phyloP scores from a whole-genome alignment of 179 eudicot species.

The Spinacia oleracea region DNA sequence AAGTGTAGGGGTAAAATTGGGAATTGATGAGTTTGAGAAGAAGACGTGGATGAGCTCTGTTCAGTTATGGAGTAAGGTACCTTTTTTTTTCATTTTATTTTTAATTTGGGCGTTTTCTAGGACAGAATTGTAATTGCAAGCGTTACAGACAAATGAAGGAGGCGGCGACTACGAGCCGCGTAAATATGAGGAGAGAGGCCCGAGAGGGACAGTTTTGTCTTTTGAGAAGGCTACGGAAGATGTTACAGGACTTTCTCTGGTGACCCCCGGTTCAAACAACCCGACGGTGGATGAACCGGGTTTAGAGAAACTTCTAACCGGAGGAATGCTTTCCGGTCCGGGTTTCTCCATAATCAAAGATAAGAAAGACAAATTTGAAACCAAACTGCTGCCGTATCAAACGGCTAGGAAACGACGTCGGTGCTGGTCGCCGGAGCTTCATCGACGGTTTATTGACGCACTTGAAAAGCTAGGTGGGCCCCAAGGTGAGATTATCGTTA shows the following conservation, averaged over 20 bases:
- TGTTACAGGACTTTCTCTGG: conserved; percentile 18
- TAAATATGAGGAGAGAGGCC: conserved; percentile 22
- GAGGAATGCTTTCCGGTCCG: background rate
- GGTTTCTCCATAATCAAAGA: background rate
- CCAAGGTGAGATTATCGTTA: conserved; percentile 30
- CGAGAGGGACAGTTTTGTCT: conserved; percentile 30
- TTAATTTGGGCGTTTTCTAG: background rate
- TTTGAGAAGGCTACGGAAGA: background rate
- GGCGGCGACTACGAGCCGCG: conserved; percentile 2
- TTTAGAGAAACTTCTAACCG: conserved; percentile 7
- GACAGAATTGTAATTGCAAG: background rate
- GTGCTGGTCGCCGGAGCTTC: conserved; percentile 57
- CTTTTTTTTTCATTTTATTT: background rate
- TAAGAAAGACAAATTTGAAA: conserved; percentile 5
- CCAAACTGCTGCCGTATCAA: conserved; percentile 7
- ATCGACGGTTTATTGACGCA: conserved; percentile 42
- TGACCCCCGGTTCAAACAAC: conserved; percentile 18
- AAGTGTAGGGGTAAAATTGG: conserved; percentile 30
- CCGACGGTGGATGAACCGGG: conserved; percentile 9
- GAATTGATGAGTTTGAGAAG: conserved; percentile 29
- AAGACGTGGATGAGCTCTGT: conserved; percentile 49
- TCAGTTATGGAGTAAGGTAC: conserved; percentile 45
- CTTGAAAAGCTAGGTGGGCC: conserved; percentile 51
- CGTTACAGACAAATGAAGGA: conserved; percentile 24
- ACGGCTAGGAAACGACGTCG: conserved; percentile 45